Percentiles rank a stretch among this genome's conserved stretches.
Evolutionary conservation across 345 rosid species (phyloP).

Genomic region (Populus pruinosa): DNA sequence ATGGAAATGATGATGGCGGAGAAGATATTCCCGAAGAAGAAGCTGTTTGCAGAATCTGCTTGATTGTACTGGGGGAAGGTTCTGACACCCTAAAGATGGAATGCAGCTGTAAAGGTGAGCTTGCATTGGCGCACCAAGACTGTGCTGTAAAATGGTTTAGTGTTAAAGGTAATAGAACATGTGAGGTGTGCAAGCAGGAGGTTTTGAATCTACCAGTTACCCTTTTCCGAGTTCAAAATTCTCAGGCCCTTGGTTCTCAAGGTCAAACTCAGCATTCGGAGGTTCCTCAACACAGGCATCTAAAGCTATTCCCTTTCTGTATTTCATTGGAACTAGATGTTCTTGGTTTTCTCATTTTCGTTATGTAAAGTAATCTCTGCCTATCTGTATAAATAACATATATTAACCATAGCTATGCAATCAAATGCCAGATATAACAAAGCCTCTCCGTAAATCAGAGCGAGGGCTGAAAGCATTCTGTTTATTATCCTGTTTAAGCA

Average conservation of each 20-base stretch:
- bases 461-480: constrained; percentile 1
- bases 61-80: constrained; percentile 80
- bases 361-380: background rate
- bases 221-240: constrained; percentile 71
- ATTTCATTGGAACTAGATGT: background rate
- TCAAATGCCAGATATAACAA: background rate
- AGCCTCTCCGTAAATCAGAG: background rate
- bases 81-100: constrained; percentile 89
- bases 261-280: constrained; percentile 35
- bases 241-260: constrained; percentile 27
- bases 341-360: background rate
- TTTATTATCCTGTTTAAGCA: too few relatives aligned
- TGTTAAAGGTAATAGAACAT: constrained; percentile 90
- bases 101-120: constrained; percentile 92
- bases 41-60: constrained; percentile 93
- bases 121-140: constrained; percentile 86
- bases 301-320: constrained; percentile 8
- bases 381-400: background rate
- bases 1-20: constrained; percentile 48
- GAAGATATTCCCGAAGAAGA: constrained; percentile 89
- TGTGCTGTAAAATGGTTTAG: constrained; percentile 97
- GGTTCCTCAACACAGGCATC: constrained; percentile 57
- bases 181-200: constrained; percentile 96
- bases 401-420: background rate
- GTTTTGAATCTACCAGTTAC: constrained; percentile 91